phyloP scores from a whole-genome alignment of 169 alveolate genomes.

The Cryptosporidium sp. region DNA sequence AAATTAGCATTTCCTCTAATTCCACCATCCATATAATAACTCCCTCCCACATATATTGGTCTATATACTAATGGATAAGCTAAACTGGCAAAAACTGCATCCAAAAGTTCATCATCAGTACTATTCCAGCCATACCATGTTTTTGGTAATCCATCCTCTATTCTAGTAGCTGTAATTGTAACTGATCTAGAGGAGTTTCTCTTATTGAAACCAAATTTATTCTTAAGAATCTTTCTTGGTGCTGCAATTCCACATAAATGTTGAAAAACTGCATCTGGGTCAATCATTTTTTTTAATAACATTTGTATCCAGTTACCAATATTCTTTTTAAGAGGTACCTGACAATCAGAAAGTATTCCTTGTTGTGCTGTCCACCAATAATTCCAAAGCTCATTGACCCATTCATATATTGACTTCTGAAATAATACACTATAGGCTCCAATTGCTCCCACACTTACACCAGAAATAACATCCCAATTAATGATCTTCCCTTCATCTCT shows the following conservation, averaged over 20 bases:
- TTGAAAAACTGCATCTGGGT: constrained; percentile 75
- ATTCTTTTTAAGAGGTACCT: constrained; percentile 54
- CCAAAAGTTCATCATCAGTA: constrained; percentile 55
- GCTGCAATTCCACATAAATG: constrained; percentile 55
- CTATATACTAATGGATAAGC: constrained; percentile 72
- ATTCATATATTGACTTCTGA: constrained; percentile 42
- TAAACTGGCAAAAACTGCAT: constrained; percentile 74
- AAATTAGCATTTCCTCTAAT: constrained; percentile 72
- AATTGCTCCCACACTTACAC: constrained; percentile 75
- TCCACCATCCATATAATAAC: constrained; percentile 76
- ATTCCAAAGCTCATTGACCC: constrained; percentile 69
- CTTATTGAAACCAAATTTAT: constrained; percentile 8
- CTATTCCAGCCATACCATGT: constrained; percentile 76
- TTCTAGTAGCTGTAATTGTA: constrained; percentile 68
- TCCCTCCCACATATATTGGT: constrained; percentile 55
- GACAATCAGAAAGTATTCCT: constrained; percentile 63
- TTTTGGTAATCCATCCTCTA: constrained; percentile 69
- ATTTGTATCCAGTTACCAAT: constrained; percentile 68
- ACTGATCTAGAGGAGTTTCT: constrained; percentile 34
- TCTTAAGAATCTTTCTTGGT: constrained; percentile 55
- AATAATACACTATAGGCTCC: constrained; percentile 59
- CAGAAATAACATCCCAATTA: constrained; percentile 70
- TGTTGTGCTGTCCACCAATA: constrained; percentile 76
- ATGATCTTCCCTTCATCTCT: constrained; percentile 40
- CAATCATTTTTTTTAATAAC: constrained; percentile 66